Conservation (phyloP, 371 early-diverging fungal species). For the Rhizopus microsporus region DNA sequence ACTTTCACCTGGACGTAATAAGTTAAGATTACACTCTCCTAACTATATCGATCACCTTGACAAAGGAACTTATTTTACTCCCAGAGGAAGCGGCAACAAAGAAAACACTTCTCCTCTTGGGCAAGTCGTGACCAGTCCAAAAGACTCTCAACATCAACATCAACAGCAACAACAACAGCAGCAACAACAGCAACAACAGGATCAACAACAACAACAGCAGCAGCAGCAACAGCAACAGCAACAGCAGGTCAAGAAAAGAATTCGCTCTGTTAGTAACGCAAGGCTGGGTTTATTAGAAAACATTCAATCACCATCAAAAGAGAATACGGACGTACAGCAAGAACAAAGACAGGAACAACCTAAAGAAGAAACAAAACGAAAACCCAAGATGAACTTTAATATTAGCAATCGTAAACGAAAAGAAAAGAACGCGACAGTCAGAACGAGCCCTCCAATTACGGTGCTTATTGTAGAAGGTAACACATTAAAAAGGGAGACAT, state of each 20-base stretch:
- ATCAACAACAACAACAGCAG: conserved; percentile 1
- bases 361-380: conserved; percentile 5
- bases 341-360: neutral
- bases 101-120: neutral
- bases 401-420: conserved; percentile 41
- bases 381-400: conserved; percentile 27
- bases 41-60: conserved; percentile 6
- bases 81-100: neutral
- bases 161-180: conserved; percentile 1
- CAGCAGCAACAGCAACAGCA: conserved; percentile 4
- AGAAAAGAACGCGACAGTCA: conserved; percentile 33
- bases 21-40: conserved; percentile 11
- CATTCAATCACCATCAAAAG: no score
- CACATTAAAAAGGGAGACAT: neutral
- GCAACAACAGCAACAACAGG: conserved; percentile 1
- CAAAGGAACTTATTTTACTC: conserved; percentile 24
- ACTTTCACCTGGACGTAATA: conserved; percentile 14
- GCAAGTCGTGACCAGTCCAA: neutral
- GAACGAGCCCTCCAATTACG: conserved; percentile 67
- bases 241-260: neutral
- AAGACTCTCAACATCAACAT: neutral
- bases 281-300: no score
- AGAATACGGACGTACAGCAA: neutral
- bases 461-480: conserved; percentile 84
- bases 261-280: neutral